Evolutionary conservation across 2,329 filamentous ascomycete genomes (phyloP).

Genomic region (Pseudogymnoascus sp.): DNA sequence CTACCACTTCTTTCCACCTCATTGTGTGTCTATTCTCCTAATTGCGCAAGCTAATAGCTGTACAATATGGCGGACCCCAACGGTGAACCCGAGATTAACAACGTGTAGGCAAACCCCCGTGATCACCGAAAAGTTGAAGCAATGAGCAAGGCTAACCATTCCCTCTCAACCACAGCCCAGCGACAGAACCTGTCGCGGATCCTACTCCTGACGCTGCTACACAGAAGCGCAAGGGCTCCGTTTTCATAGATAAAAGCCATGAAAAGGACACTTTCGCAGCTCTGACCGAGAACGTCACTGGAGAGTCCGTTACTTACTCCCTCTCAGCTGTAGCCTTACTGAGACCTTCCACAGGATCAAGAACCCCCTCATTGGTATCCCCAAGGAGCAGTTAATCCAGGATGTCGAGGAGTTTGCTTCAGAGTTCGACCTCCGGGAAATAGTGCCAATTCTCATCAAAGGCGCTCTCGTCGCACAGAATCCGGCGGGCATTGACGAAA

Average conservation of each 20-base stretch:
- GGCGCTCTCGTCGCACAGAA: conserved; percentile 36
- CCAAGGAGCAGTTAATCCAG: conserved; percentile 41
- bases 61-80: neutral
- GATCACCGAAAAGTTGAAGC: neutral
- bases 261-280: conserved; percentile 19
- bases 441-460: conserved; percentile 16
- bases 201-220: neutral
- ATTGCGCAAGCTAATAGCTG: neutral
- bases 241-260: conserved; percentile 15
- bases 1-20: neutral
- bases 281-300: conserved; percentile 20
- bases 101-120: neutral
- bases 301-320: conserved; percentile 17
- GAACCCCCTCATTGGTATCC: conserved; percentile 50
- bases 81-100: neutral
- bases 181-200: neutral
- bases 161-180: neutral
- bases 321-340: neutral
- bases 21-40: neutral
- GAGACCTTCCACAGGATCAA: conserved; percentile 35
- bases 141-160: neutral
- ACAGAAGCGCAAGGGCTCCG: conserved; percentile 14
- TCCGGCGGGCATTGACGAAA: conserved; percentile 17
- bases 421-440: conserved; percentile 45
- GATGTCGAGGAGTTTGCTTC: conserved; percentile 54